Conservation (phyloP, 306 rosid genomes). For the Vigna angularis region DNA sequence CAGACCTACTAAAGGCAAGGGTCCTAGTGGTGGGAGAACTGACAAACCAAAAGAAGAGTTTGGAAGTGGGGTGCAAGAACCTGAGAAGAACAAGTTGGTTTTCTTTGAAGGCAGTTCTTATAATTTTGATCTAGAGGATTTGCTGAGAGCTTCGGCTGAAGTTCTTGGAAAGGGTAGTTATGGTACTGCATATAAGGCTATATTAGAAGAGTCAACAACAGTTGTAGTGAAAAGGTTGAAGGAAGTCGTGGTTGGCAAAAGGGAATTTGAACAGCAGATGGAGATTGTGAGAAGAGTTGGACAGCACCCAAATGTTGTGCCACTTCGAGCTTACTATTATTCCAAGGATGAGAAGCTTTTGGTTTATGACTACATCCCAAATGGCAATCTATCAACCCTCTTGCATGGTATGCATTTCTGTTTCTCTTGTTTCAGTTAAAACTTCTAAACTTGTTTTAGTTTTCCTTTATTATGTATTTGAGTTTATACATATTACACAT, state of each 20-base stretch:
- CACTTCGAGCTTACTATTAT: slow-evolving; percentile 89
- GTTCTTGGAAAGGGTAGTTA: slow-evolving; percentile 92
- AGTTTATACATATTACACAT: slow-evolving; percentile 28
- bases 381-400: slow-evolving; percentile 73
- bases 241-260: slow-evolving; percentile 79
- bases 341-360: slow-evolving; percentile 92
- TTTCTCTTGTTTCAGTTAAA: slow-evolving; percentile 3
- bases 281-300: slow-evolving; percentile 76
- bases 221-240: slow-evolving; percentile 91
- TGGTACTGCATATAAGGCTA: slow-evolving; percentile 88
- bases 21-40: slow-evolving; percentile 67
- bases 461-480: neutral
- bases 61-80: slow-evolving; percentile 91
- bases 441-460: neutral
- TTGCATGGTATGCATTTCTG: slow-evolving; percentile 71
- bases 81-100: slow-evolving; percentile 82
- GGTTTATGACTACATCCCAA: slow-evolving; percentile 71
- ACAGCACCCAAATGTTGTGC: slow-evolving; percentile 72
- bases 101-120: slow-evolving; percentile 85
- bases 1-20: slow-evolving; percentile 62
- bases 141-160: slow-evolving; percentile 89
- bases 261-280: slow-evolving; percentile 86
- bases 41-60: slow-evolving; percentile 87
- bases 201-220: slow-evolving; percentile 81
- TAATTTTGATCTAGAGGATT: slow-evolving; percentile 88